Evolutionary conservation across 2,329 filamentous ascomycete species (phyloP).

Genomic region (Penicillium sp.): DNA sequence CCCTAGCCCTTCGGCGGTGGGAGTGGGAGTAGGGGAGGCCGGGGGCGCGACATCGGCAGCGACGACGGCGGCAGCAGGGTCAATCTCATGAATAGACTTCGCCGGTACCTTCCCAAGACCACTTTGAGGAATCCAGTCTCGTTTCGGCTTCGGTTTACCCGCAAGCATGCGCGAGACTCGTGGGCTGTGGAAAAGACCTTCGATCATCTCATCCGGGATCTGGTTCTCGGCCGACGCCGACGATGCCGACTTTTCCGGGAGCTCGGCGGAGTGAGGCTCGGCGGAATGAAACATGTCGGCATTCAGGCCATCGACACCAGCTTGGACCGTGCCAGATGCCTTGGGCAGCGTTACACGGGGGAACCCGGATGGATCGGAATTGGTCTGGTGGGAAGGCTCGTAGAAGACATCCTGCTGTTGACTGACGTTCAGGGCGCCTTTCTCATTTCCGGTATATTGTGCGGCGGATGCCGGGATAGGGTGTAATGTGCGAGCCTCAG

Average conservation of each 20-base stretch:
- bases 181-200: conserved; percentile 65
- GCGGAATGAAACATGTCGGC: conserved; percentile 59
- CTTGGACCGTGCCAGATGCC: conserved; percentile 52
- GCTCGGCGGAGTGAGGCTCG: conserved; percentile 37
- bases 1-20: conserved; percentile 21
- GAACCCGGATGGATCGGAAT: conserved; percentile 55
- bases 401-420: conserved; percentile 65
- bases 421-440: conserved; percentile 46
- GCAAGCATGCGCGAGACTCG: conserved; percentile 61
- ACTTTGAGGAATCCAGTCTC: conserved; percentile 20
- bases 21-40: background rate
- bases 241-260: conserved; percentile 27
- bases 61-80: background rate
- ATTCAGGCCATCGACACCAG: conserved; percentile 52
- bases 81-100: background rate
- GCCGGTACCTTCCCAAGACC: background rate
- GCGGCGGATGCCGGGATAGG: conserved; percentile 57
- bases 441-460: conserved; percentile 42
- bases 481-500: conserved; percentile 51
- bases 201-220: conserved; percentile 62
- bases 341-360: conserved; percentile 62
- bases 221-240: conserved; percentile 49
- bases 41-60: background rate
- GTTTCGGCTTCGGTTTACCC: conserved; percentile 39
- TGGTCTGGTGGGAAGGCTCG: conserved; percentile 49